Evolutionary conservation across 768 basidiomycete genomes (phyloP).

Genomic region (Kwoniella dejecticola): DNA sequence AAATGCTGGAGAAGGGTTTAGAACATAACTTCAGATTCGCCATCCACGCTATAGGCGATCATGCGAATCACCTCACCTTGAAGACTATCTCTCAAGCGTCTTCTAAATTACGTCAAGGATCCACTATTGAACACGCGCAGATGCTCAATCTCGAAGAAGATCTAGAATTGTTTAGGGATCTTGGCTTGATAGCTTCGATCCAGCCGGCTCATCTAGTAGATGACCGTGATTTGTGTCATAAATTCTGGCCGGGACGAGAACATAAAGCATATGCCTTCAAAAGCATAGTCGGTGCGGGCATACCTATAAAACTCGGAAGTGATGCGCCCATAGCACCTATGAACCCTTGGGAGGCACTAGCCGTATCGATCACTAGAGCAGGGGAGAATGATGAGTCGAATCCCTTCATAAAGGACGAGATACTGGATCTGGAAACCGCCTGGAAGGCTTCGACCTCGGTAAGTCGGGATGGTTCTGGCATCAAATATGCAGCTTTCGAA

Average conservation of each 20-base stretch:
- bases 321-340: slow-evolving; percentile 43
- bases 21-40: slow-evolving; percentile 34
- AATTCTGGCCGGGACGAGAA: slow-evolving; percentile 41
- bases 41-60: slow-evolving; percentile 48
- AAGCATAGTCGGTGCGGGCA: slow-evolving; percentile 31
- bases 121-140: slow-evolving; percentile 48
- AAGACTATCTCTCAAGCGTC: slow-evolving; percentile 9
- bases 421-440: slow-evolving; percentile 32
- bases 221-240: slow-evolving; percentile 36
- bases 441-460: slow-evolving; percentile 34
- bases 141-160: slow-evolving; percentile 33
- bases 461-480: not conserved
- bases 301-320: slow-evolving; percentile 39
- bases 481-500: not conserved
- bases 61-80: slow-evolving; percentile 37
- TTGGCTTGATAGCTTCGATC: slow-evolving; percentile 39
- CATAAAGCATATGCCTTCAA: slow-evolving; percentile 37
- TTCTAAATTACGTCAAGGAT: slow-evolving; percentile 25
- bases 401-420: slow-evolving; percentile 41
- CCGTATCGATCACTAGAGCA: slow-evolving; percentile 18
- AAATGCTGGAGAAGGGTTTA: slow-evolving; percentile 26
- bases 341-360: slow-evolving; percentile 36
- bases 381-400: slow-evolving; percentile 12
- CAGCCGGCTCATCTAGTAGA: slow-evolving; percentile 47
- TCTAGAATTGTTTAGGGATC: slow-evolving; percentile 27